Evolutionary conservation across 495 filamentous ascomycete genomes (phyloP).

Genomic region (Penicillium cosmopolitanum): DNA sequence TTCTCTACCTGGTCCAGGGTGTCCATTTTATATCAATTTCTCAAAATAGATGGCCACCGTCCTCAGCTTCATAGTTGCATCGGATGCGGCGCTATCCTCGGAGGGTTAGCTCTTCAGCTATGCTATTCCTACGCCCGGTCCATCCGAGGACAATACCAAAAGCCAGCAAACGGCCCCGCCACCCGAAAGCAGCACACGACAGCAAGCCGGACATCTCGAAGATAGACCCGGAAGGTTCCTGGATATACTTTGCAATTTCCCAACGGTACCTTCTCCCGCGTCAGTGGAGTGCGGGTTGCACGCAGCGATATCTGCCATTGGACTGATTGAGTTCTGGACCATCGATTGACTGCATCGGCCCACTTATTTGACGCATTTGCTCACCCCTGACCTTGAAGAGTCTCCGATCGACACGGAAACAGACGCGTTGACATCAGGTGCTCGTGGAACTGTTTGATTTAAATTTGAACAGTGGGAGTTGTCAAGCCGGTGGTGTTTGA

Average conservation of each 20-base stretch:
- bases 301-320: slow-evolving; percentile 4
- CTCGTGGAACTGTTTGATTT: neutral
- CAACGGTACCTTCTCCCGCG: neutral
- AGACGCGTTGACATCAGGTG: slow-evolving; percentile 6
- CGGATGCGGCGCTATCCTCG: slow-evolving; percentile 5
- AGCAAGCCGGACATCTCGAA: neutral
- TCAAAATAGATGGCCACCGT: neutral
- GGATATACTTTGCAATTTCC: slow-evolving; percentile 6
- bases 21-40: slow-evolving; percentile 5
- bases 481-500: neutral
- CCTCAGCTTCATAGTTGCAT: neutral
- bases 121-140: neutral
- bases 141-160: neutral
- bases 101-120: slow-evolving; percentile 3
- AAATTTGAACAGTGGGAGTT: neutral
- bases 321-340: slow-evolving; percentile 14
- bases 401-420: slow-evolving; percentile 21
- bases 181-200: slow-evolving; percentile 1
- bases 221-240: neutral
- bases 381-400: slow-evolving; percentile 10
- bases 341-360: slow-evolving; percentile 6
- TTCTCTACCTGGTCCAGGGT: neutral
- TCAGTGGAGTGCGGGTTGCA: slow-evolving; percentile 3
- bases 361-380: slow-evolving; percentile 20
- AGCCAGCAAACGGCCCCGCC: neutral